Evolutionary conservation across 306 rosid genomes (phyloP).

Genomic region (Cajanus cajan): DNA sequence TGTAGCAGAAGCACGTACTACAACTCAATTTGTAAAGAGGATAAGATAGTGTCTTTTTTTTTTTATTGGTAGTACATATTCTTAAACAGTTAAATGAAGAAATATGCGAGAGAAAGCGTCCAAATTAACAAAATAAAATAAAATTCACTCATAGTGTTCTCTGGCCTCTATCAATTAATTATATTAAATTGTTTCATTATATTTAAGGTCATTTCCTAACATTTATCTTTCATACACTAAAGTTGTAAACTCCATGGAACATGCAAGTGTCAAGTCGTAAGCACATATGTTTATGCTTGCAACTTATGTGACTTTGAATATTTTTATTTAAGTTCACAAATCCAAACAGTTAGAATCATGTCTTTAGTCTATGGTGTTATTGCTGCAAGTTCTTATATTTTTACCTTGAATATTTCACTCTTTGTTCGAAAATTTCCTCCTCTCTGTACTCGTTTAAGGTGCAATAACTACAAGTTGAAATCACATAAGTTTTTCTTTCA

Average conservation of each 20-base stretch:
- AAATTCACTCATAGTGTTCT: no score
- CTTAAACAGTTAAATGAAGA: no score
- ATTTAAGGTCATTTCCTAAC: background rate
- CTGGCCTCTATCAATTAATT: no score
- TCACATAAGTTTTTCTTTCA: slow-evolving; percentile 28
- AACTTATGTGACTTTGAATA: background rate
- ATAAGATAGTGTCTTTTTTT: no score
- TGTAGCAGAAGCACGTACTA: background rate
- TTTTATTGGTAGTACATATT: no score
- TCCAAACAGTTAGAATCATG: background rate
- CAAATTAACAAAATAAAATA: no score
- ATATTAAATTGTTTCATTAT: background rate
- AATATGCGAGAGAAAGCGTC: no score
- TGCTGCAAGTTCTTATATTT: background rate
- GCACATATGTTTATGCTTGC: background rate
- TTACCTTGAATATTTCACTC: background rate
- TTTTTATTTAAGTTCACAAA: background rate
- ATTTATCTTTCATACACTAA: background rate
- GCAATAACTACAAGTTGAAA: background rate
- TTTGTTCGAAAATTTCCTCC: background rate
- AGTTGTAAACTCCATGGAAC: background rate
- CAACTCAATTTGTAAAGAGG: no score
- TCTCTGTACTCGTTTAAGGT: background rate
- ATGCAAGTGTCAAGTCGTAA: background rate
- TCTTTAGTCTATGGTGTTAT: background rate